A percentile compares a stretch with the other conserved stretches of the same genome.
Evolutionary conservation across 2,329 filamentous ascomycete genomes (phyloP).

Genomic region (Pseudocercospora cruenta): DNA sequence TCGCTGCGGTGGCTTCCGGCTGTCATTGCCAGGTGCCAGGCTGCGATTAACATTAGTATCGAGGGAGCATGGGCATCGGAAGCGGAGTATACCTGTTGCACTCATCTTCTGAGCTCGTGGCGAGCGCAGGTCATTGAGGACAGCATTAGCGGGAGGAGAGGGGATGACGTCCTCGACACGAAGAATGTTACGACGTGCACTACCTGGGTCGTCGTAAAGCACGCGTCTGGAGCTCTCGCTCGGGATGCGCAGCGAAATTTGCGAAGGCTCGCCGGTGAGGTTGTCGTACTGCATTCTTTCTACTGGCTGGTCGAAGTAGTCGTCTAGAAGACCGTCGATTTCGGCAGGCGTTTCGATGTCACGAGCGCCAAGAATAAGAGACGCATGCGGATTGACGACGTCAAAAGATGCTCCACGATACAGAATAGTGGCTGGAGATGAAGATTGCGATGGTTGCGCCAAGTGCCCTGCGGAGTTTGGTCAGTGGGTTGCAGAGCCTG

Average conservation of each 20-base stretch:
- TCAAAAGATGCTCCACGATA: slow-evolving; percentile 41
- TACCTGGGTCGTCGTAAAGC: slow-evolving; percentile 34
- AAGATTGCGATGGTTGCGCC: slow-evolving; percentile 20
- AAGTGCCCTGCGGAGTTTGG: slow-evolving; percentile 26
- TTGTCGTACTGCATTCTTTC: slow-evolving; percentile 18
- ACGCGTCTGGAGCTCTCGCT: slow-evolving; percentile 27
- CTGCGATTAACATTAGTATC: neutral
- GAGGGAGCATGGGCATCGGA: too few species aligned
- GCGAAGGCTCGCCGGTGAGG: slow-evolving; percentile 25
- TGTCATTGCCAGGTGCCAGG: slow-evolving; percentile 6
- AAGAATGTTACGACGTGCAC: slow-evolving; percentile 36
- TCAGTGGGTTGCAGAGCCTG: slow-evolving; percentile 15
- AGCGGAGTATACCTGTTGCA: neutral
- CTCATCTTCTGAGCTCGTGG: slow-evolving; percentile 10
- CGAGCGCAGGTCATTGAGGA: slow-evolving; percentile 14
- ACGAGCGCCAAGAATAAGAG: slow-evolving; percentile 33
- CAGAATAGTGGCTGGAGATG: slow-evolving; percentile 34
- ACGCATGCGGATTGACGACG: slow-evolving; percentile 41
- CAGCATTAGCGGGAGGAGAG: slow-evolving; percentile 15
- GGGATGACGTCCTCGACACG: slow-evolving; percentile 19
- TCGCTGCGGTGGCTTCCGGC: slow-evolving; percentile 16
- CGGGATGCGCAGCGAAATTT: slow-evolving; percentile 17
- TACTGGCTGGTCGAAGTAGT: slow-evolving; percentile 34
- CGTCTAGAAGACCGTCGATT: slow-evolving; percentile 38
- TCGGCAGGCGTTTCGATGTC: slow-evolving; percentile 40